These are phyloP conservation scores for Echria macrotheca DNA, from an alignment of 495 filamentous ascomycete species.

Conservation along the genomic window DNA sequence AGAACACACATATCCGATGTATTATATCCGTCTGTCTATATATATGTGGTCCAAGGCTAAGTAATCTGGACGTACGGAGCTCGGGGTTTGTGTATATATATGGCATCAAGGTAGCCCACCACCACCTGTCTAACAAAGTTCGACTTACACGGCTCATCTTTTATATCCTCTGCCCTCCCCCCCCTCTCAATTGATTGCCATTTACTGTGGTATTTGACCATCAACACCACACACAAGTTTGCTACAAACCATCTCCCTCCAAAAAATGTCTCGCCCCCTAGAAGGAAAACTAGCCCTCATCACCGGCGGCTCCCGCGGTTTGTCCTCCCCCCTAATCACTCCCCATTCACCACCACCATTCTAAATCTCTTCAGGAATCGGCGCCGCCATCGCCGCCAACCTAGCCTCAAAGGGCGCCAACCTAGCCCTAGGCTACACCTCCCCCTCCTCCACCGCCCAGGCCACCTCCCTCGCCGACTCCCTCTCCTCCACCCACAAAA, in stretches of 20 bases:
- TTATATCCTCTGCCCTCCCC: too few relatives aligned
- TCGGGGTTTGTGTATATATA: too few relatives aligned
- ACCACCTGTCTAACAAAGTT: too few relatives aligned
- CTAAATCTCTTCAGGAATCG: too few relatives aligned
- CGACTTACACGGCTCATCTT: too few relatives aligned
- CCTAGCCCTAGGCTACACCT: constrained; percentile 67
- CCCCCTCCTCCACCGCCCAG: constrained; percentile 31
- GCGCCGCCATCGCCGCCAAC: constrained; percentile 74
- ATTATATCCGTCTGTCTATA: not conserved
- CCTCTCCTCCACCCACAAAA: constrained; percentile 36
- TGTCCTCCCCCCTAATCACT: constrained; percentile 3
- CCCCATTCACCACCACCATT: constrained; percentile 12
- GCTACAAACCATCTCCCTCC: not conserved
- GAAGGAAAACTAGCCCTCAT: constrained; percentile 72
- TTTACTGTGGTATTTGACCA: too few relatives aligned
- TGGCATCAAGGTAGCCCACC: too few relatives aligned
- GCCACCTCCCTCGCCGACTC: constrained; percentile 30
- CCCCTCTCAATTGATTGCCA: too few relatives aligned
- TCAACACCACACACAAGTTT: too few relatives aligned
- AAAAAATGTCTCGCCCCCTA: constrained; percentile 37
- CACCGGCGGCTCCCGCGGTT: constrained; percentile 72
- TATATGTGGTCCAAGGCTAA: not conserved
- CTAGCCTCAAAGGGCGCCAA: constrained; percentile 68
- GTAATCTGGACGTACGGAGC: constrained; percentile 12
- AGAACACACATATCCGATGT: too few relatives aligned